Conservation (phyloP, 306 rosid species). For the Senna tora region DNA sequence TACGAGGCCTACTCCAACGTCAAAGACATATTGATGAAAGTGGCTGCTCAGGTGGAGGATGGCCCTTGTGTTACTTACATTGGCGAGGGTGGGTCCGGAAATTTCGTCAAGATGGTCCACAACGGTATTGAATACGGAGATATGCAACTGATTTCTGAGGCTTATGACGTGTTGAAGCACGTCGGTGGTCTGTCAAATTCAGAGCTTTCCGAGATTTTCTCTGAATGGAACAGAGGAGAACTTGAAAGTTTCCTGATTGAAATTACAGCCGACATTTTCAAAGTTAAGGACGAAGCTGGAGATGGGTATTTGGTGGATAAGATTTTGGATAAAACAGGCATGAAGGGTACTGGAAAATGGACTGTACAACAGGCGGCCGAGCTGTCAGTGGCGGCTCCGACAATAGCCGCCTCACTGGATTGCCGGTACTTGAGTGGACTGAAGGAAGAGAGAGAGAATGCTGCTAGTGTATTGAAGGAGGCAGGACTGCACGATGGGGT, state of each 20-base stretch:
- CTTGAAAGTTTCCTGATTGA: constrained; percentile 65
- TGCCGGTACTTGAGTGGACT: constrained; percentile 63
- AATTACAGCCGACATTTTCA: constrained; percentile 65
- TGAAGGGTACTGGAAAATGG: constrained; percentile 77
- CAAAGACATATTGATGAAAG: constrained; percentile 55
- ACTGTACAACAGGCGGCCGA: constrained; percentile 76
- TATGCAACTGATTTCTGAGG: constrained; percentile 72
- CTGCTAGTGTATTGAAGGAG: constrained; percentile 50
- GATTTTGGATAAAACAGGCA: constrained; percentile 69
- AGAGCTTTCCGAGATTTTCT: constrained; percentile 52
- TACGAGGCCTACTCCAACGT: constrained; percentile 54
- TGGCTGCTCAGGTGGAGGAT: constrained; percentile 70
- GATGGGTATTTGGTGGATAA: constrained; percentile 64
- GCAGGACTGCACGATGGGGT: constrained; percentile 58
- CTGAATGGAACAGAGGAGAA: constrained; percentile 69
- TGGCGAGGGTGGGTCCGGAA: constrained; percentile 70
- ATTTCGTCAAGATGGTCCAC: constrained; percentile 69
- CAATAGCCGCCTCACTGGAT: constrained; percentile 66
- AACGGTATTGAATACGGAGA: constrained; percentile 72
- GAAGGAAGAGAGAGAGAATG: constrained; percentile 69
- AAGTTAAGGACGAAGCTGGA: constrained; percentile 52
- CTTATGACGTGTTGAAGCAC: constrained; percentile 67
- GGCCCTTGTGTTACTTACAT: constrained; percentile 68
- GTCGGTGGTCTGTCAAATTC: constrained; percentile 56
- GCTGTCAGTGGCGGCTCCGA: constrained; percentile 64